Percentiles rank a stretch among this genome's conserved stretches.
Conservation (phyloP, 2,329 filamentous ascomycete genomes). For the Pestalotiopsis sp. region DNA sequence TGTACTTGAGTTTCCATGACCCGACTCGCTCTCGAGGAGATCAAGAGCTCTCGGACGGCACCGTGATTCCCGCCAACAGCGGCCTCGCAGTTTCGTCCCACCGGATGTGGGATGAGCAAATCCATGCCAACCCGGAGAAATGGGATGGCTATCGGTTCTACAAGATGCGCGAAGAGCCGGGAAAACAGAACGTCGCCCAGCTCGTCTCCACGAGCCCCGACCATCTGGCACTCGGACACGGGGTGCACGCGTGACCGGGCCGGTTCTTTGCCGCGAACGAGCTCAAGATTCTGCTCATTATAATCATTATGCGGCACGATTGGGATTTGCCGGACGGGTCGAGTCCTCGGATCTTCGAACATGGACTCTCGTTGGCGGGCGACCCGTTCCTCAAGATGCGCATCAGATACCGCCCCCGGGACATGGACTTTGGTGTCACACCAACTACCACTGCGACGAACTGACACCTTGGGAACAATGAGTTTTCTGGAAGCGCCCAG, state of each 20-base stretch:
- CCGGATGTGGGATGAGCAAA: not conserved
- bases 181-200: constrained; percentile 32
- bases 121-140: not conserved
- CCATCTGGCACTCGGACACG: constrained; percentile 14
- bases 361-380: not conserved
- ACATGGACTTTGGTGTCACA: not conserved
- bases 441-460: no score
- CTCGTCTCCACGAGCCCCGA: constrained; percentile 35
- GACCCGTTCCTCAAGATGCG: not conserved
- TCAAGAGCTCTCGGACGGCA: not conserved
- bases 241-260: constrained; percentile 6
- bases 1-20: not conserved
- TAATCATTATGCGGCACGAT: not conserved
- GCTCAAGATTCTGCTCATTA: not conserved
- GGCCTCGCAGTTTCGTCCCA: not conserved
- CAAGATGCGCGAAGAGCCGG: constrained; percentile 15
- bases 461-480: no score
- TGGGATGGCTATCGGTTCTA: not conserved
- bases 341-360: not conserved
- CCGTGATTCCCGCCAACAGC: not conserved
- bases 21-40: not conserved
- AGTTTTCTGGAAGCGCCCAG: no score
- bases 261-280: constrained; percentile 7
- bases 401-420: not conserved
- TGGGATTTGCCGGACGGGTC: not conserved